phyloP scores from a whole-genome alignment of 1,139 yeast genomes.

The Yamadazyma epiphylla region DNA sequence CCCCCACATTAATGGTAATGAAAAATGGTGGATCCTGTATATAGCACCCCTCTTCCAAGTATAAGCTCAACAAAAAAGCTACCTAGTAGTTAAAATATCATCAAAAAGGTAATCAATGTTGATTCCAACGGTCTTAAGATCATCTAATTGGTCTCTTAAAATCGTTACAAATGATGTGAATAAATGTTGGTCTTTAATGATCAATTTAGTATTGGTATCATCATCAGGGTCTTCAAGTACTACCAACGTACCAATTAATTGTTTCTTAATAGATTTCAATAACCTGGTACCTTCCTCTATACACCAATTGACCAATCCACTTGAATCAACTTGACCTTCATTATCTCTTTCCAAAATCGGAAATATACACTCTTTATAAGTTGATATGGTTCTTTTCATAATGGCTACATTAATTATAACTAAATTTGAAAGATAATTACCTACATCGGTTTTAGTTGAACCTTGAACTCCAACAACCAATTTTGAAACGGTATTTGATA shows the following conservation, averaged over 20 bases:
- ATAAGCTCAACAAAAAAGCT: no score
- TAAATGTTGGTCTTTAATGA: conserved; percentile 27
- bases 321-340: conserved; percentile 32
- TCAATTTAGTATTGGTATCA: conserved; percentile 14
- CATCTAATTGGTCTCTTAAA: conserved; percentile 57
- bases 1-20: no score
- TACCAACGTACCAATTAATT: conserved; percentile 58
- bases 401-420: conserved; percentile 40
- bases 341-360: conserved; percentile 29
- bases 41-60: no score
- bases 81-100: conserved; percentile 15
- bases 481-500: conserved; percentile 31
- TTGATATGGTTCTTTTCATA: conserved; percentile 32
- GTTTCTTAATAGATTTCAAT: conserved; percentile 59
- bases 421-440: conserved; percentile 41
- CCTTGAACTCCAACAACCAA: conserved; percentile 43
- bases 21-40: no score
- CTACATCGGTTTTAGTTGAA: conserved; percentile 43
- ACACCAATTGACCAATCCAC: conserved; percentile 61
- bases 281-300: conserved; percentile 61
- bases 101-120: conserved; percentile 66
- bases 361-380: conserved; percentile 31
- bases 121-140: conserved; percentile 63
- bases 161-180: conserved; percentile 47
- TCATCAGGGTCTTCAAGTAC: conserved; percentile 16